Conservation (phyloP, 805 yeast genomes). For the Yueomyces sp. region DNA sequence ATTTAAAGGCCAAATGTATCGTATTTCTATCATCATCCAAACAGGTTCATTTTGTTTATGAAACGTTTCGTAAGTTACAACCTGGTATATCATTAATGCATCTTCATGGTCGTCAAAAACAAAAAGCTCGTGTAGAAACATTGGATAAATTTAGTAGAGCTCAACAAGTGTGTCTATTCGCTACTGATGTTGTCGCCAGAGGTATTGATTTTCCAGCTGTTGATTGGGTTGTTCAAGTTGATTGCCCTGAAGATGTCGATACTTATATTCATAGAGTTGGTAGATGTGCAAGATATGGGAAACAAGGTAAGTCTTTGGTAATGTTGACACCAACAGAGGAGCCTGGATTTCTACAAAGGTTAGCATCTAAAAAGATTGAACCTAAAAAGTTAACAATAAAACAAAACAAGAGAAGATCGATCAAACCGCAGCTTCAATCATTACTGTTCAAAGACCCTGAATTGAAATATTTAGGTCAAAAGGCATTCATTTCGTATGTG, state of each 20-base stretch:
- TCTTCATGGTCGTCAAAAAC: slow-evolving; percentile 82
- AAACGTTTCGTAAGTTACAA: slow-evolving; percentile 71
- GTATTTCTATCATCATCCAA: slow-evolving; percentile 81
- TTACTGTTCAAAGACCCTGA: slow-evolving; percentile 86
- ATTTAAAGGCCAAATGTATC: slow-evolving; percentile 62
- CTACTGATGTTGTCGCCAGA: slow-evolving; percentile 86
- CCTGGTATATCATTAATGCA: slow-evolving; percentile 86
- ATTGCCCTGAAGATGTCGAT: slow-evolving; percentile 81
- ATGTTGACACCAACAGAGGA: slow-evolving; percentile 80
- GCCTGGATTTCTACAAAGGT: slow-evolving; percentile 53
- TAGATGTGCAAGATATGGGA: slow-evolving; percentile 77
- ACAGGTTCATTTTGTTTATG: slow-evolving; percentile 84
- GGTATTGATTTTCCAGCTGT: slow-evolving; percentile 88
- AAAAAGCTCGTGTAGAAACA: slow-evolving; percentile 76
- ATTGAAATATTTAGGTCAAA: slow-evolving; percentile 85
- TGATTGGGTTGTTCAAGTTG: slow-evolving; percentile 90
- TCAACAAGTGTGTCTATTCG: slow-evolving; percentile 68
- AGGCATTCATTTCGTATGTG: slow-evolving; percentile 86
- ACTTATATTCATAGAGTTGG: slow-evolving; percentile 90
- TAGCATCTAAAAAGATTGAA: slow-evolving; percentile 52
- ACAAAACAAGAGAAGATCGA: slow-evolving; percentile 55
- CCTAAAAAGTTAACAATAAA: slow-evolving; percentile 63
- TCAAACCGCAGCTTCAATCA: slow-evolving; percentile 75
- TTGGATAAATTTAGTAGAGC: slow-evolving; percentile 65
- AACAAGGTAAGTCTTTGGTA: slow-evolving; percentile 67